Evolutionary conservation across 2,329 filamentous ascomycete genomes (phyloP).

Genomic region (Phaeophleospora eucalypticola): DNA sequence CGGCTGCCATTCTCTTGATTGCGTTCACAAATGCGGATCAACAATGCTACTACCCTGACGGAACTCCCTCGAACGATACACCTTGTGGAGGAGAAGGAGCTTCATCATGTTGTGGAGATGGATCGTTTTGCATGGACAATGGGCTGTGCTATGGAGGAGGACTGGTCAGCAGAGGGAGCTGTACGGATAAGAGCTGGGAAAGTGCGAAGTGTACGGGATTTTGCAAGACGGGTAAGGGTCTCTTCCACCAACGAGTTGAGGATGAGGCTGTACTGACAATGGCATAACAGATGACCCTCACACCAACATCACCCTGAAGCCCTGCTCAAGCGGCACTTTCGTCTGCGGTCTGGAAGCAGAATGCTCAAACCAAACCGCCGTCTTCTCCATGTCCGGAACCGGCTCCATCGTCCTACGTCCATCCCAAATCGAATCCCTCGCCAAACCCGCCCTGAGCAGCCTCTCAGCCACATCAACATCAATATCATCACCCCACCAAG

Average conservation of each 20-base stretch:
- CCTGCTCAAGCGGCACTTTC: conserved; percentile 28
- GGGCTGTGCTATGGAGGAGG: conserved; percentile 31
- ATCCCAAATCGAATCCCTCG: conserved; percentile 26
- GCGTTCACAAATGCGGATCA: conserved; percentile 17
- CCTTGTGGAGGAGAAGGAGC: conserved; percentile 15
- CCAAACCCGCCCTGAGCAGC: conserved; percentile 19
- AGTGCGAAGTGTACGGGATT: conserved; percentile 28
- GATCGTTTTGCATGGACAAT: conserved; percentile 31
- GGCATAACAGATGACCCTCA: conserved; percentile 8
- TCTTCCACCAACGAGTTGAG: neutral
- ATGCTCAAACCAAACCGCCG: conserved; percentile 23
- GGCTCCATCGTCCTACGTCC: conserved; percentile 27
- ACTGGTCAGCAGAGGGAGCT: conserved; percentile 29
- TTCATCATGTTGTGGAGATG: conserved; percentile 29
- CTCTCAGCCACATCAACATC: conserved; percentile 14
- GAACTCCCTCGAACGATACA: conserved; percentile 23
- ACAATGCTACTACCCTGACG: conserved; percentile 31
- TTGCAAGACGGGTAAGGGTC: conserved; percentile 25
- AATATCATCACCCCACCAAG: neutral
- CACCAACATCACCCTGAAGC: conserved; percentile 23
- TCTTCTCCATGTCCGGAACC: conserved; percentile 25
- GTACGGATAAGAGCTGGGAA: conserved; percentile 32
- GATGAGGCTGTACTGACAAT: conserved; percentile 6
- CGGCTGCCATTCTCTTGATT: conserved; percentile 11
- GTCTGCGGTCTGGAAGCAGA: conserved; percentile 28